phyloP scores from a whole-genome alignment of 352 stramenopile genomes.

The Thraustotheca clavata region DNA sequence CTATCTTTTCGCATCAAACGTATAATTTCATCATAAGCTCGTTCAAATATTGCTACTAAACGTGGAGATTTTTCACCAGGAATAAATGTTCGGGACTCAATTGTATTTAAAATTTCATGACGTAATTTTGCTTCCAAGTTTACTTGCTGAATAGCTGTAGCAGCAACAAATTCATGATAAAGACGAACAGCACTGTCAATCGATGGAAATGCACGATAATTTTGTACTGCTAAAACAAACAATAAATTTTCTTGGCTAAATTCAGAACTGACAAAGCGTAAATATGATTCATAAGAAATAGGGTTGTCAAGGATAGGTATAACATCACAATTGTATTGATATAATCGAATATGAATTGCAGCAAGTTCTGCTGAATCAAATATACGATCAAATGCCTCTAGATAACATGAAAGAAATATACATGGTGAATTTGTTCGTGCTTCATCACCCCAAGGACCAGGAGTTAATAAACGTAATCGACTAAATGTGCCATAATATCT shows the following conservation, averaged over 20 bases:
- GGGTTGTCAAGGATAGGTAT: constrained; percentile 46
- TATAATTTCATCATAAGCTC: constrained; percentile 68
- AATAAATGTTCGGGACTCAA: constrained; percentile 21
- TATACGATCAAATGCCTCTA: constrained; percentile 41
- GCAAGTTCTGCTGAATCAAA: constrained; percentile 33
- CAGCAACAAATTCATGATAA: constrained; percentile 40
- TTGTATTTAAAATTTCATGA: constrained; percentile 31
- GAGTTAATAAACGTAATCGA: not conserved
- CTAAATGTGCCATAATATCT: not conserved
- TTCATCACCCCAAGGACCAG: not conserved
- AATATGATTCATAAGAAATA: constrained; percentile 45
- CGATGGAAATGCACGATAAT: constrained; percentile 22
- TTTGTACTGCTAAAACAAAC: constrained; percentile 61
- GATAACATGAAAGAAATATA: constrained; percentile 31
- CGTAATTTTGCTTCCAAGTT: constrained; percentile 59
- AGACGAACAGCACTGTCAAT: not conserved
- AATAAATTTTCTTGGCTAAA: constrained; percentile 74
- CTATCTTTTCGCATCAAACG: constrained; percentile 73
- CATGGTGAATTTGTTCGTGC: constrained; percentile 22
- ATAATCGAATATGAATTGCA: constrained; percentile 67
- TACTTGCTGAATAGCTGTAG: constrained; percentile 49
- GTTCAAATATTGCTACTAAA: constrained; percentile 36
- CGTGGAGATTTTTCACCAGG: not conserved
- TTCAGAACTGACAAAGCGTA: constrained; percentile 54
- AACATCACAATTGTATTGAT: constrained; percentile 54